Conservation (phyloP, 306 rosid genomes). For the Gastrolobium villosum region DNA sequence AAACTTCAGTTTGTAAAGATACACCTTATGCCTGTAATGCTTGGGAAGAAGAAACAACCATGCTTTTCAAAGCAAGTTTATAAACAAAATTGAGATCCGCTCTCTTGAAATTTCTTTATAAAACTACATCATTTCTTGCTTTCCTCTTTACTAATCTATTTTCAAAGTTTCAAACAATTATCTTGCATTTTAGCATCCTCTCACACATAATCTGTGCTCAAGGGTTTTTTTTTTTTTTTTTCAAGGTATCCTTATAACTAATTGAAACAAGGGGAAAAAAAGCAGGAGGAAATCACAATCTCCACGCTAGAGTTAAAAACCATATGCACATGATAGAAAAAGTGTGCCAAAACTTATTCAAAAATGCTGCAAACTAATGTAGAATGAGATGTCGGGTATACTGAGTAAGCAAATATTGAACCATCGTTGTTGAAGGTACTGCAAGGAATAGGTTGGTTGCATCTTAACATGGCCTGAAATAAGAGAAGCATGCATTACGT, state of each 20-base stretch:
- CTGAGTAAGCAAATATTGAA: constrained; percentile 86
- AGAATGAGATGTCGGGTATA: constrained; percentile 49
- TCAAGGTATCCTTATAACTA: neutral
- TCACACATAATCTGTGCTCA: constrained; percentile 13
- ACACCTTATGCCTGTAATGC: neutral
- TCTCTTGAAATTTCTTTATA: constrained; percentile 23
- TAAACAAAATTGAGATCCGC: constrained; percentile 34
- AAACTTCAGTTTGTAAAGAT: neutral
- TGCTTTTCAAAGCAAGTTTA: constrained; percentile 18
- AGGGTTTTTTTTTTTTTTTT: constrained; percentile 7
- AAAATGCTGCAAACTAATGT: constrained; percentile 19
- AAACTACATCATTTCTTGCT: neutral
- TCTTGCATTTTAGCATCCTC: constrained; percentile 29
- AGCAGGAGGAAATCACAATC: constrained; percentile 24
- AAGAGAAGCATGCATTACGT: constrained; percentile 35
- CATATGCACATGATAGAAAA: neutral
- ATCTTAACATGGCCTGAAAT: constrained; percentile 89
- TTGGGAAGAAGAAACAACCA: constrained; percentile 2
- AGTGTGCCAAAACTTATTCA: constrained; percentile 10
- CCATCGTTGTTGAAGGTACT: constrained; percentile 92
- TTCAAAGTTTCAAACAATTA: neutral
- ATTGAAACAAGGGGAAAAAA: neutral
- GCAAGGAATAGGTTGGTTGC: constrained; percentile 90
- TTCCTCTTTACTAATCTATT: constrained; percentile 7
- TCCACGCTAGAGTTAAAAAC: neutral